Conservation (phyloP, 1,139 yeast genomes). For the Magnusiomyces ingens region DNA sequence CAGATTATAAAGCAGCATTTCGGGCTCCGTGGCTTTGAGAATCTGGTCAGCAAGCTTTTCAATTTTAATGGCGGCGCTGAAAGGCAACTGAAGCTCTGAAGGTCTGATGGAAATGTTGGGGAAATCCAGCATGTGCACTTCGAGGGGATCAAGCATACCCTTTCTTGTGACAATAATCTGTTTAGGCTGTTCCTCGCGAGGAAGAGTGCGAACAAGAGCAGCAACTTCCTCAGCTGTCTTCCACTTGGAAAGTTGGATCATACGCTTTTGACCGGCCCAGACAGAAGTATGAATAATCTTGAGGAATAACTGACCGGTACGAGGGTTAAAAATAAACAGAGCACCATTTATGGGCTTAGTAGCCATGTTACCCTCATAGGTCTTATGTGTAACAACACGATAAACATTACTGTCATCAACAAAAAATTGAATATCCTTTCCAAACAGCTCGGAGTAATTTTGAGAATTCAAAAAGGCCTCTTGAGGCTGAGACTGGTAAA, state of each 20-base stretch:
- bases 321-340: constrained; percentile 81
- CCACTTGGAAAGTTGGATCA: constrained; percentile 95
- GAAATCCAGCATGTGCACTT: constrained; percentile 94
- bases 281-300: constrained; percentile 90
- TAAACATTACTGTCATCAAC: constrained; percentile 92
- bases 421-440: constrained; percentile 73
- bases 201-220: constrained; percentile 79
- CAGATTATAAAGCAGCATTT: constrained; percentile 81
- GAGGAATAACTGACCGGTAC: constrained; percentile 67
- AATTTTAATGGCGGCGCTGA: constrained; percentile 76
- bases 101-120: constrained; percentile 88
- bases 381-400: constrained; percentile 86
- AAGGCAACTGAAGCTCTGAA: constrained; percentile 84
- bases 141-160: constrained; percentile 90
- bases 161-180: constrained; percentile 85
- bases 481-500: constrained; percentile 89
- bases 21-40: constrained; percentile 82
- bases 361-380: constrained; percentile 87
- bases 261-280: constrained; percentile 95
- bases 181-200: constrained; percentile 90
- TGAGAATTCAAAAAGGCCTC: constrained; percentile 85
- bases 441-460: constrained; percentile 85
- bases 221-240: constrained; percentile 98
- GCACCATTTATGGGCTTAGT: constrained; percentile 95
- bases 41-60: constrained; percentile 77